Evolutionary conservation across 371 early-diverging fungal species (phyloP), one percentile per base, ranked within the genome.

Genomic region (Syncephalastrum contaminatum): DNA sequence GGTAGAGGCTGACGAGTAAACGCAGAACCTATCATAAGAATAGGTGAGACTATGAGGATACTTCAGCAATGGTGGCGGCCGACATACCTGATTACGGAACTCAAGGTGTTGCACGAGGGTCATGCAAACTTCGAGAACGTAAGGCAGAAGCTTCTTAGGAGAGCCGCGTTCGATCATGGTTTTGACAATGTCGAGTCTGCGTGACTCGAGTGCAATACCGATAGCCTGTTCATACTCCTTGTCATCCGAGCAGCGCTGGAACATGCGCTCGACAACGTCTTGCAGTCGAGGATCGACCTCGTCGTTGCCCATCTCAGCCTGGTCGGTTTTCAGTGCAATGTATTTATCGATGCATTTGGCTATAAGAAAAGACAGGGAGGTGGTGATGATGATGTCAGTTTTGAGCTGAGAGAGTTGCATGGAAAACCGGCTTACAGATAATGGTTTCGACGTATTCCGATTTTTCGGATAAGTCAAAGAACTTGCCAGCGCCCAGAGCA

Each of bases 301-400:
- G 43, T 74, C 77, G 8, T 58, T 59, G 27, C 70, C 67, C 10
- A 80, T 82, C n/a, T 76, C 72, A 19, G 64, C 52, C 40, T 79
- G 73, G 44, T 64, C 52, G 21, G 74, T 67, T 65, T 94, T 80
- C 43, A 88, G 77, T 25, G 73, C 71, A 58, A 97, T 97, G 72
- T 97, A 97, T 66, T 91, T 90, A 72, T 97, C 98, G 54, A 97
- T 93, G 49, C 93, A 93, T 66, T 90, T 90, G 41, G 88, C 90
- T 88, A 63, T 20, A 41, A 13, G 10, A 8, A 30, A 30, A 30
- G 10, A 48, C 21, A 48, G 20, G 22, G 40, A 43, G 13, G 18
- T 21, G 16, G 20, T 27, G 16, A 43, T 4, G 16, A 19, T 13
- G 27, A 14, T 56, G 18, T 21, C 15, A 51, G 6, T 18, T 36